phyloP scores from a whole-genome alignment of 163 green algal genomes.

The Volvox carteri region DNA sequence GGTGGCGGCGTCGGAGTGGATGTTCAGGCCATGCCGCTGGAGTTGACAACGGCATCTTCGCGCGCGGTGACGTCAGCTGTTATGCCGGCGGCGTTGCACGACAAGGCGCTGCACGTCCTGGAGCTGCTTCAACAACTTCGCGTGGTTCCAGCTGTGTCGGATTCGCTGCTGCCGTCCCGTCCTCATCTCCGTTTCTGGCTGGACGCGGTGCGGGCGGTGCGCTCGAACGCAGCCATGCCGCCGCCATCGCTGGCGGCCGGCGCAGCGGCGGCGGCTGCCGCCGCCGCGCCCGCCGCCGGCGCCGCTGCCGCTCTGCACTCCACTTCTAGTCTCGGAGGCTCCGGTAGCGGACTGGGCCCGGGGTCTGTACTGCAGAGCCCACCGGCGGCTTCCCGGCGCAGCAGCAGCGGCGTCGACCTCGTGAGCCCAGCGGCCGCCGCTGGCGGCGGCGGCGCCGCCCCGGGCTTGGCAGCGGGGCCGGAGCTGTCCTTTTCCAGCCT shows the following conservation, averaged over 20 bases:
- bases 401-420: slow-evolving; percentile 22
- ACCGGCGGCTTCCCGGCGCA: not conserved
- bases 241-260: not conserved
- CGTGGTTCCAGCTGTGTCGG: slow-evolving; percentile 45
- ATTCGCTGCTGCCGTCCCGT: slow-evolving; percentile 30
- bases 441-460: not conserved
- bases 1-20: not conserved
- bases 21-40: not conserved
- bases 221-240: not conserved
- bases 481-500: not conserved
- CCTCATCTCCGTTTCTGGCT: slow-evolving; percentile 50
- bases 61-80: not conserved
- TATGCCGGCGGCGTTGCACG: slow-evolving; percentile 55
- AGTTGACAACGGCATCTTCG: not conserved
- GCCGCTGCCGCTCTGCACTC: not conserved
- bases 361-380: not conserved
- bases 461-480: not conserved
- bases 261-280: not conserved
- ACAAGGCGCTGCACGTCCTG: slow-evolving; percentile 78
- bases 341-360: not conserved
- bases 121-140: slow-evolving; percentile 67
- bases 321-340: not conserved
- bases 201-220: slow-evolving; percentile 12
- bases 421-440: not conserved
- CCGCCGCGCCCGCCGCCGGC: too few relatives aligned